These are phyloP conservation scores for Apophysomyces sp. DNA, from an alignment of 371 early-diverging fungal species.

Conservation along the genomic window DNA sequence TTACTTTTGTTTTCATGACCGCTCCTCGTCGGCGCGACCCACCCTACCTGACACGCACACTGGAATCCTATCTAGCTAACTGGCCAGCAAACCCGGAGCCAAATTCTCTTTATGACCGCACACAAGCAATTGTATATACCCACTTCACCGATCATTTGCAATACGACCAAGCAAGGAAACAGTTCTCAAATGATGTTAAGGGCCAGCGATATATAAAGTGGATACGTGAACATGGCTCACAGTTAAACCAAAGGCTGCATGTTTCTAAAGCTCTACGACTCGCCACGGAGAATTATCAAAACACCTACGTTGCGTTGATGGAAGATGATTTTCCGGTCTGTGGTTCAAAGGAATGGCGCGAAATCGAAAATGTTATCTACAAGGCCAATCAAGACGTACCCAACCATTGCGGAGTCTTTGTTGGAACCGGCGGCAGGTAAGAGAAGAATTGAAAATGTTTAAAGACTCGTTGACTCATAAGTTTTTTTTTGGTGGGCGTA, in stretches of 20 bases:
- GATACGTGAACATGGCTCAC: conserved; percentile 50
- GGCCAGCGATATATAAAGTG: conserved; percentile 56
- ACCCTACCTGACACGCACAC: conserved; percentile 46
- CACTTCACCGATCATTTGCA: conserved; percentile 57
- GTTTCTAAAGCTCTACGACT: conserved; percentile 52
- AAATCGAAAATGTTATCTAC: conserved; percentile 54
- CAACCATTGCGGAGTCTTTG: conserved; percentile 61
- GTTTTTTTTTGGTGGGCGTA: conserved; percentile 11
- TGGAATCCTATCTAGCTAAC: conserved; percentile 53
- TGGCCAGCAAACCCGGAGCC: conserved; percentile 49
- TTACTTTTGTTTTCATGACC: conserved; percentile 60
- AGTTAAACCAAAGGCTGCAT: conserved; percentile 55
- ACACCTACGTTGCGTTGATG: conserved; percentile 51
- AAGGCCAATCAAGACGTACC: conserved; percentile 42
- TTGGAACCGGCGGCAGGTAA: conserved; percentile 64
- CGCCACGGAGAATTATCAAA: conserved; percentile 31
- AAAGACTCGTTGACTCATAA: not conserved
- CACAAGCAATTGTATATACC: conserved; percentile 60
- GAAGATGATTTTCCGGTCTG: conserved; percentile 69
- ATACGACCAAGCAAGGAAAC: conserved; percentile 41
- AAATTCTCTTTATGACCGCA: conserved; percentile 47
- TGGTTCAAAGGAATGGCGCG: conserved; percentile 48
- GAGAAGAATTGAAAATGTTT: not conserved
- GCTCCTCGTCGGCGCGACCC: conserved; percentile 59
- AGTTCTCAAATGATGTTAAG: conserved; percentile 39